These are phyloP conservation scores for Aotearoamyces nothofagi DNA, from an alignment of 2,329 filamentous ascomycete genomes.

Conservation along the genomic window DNA sequence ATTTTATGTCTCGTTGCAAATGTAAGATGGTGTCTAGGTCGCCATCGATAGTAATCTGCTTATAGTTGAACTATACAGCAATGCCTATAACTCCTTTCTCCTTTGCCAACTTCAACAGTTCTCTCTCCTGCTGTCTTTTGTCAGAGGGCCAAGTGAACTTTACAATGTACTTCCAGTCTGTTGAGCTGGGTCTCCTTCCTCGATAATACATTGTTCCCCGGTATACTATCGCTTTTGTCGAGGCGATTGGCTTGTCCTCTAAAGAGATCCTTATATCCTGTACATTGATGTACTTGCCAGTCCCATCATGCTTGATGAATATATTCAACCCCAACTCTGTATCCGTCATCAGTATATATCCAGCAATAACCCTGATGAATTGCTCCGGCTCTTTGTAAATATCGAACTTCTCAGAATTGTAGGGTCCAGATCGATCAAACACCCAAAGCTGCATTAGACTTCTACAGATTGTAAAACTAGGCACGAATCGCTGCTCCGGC, in stretches of 20 bases:
- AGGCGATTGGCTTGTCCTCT: no score
- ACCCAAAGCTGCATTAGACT: constrained; percentile 1
- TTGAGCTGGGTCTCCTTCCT: no score
- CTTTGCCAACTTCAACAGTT: constrained; percentile 1
- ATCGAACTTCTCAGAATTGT: no score
- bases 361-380: no score
- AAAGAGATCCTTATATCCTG: no score
- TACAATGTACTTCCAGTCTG: background rate
- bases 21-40: constrained; percentile 3
- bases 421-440: constrained; percentile 2
- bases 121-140: background rate
- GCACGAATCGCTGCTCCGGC: constrained; percentile 1
- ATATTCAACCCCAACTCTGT: no score
- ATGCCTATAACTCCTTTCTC: constrained; percentile 1
- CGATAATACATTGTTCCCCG: no score
- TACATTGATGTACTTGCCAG: no score
- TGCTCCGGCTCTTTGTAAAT: no score
- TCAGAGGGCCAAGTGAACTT: constrained; percentile 1
- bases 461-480: constrained; percentile 2
- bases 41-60: constrained; percentile 4
- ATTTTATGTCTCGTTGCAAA: constrained; percentile 3
- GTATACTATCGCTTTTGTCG: no score
- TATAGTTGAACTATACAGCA: background rate
- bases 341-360: no score
- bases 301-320: no score